Conservation (phyloP, 352 stramenopile species). For the Globisporangium solare region DNA sequence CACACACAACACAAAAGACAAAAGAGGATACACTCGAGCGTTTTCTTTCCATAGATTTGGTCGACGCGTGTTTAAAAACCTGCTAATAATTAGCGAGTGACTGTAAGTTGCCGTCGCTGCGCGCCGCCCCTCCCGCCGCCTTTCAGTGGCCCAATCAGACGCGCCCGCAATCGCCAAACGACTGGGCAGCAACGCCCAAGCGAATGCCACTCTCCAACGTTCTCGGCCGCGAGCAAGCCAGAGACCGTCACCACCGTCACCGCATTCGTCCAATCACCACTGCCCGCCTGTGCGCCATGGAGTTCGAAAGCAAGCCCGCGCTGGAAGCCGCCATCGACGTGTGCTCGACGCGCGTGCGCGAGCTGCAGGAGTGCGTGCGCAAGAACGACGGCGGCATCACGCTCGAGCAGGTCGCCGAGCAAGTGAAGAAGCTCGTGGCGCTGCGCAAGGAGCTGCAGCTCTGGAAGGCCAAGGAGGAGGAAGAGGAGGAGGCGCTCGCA, state of each 20-base stretch:
- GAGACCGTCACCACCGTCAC: constrained; percentile 7
- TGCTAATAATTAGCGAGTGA: too few species aligned
- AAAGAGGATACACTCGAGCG: too few species aligned
- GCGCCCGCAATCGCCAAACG: background rate
- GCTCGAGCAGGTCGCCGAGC: constrained; percentile 42
- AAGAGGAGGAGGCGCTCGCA: constrained; percentile 9
- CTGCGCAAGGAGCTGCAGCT: constrained; percentile 69
- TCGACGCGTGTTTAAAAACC: too few species aligned
- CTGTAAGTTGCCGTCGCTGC: background rate
- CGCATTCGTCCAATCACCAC: background rate
- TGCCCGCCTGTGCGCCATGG: constrained; percentile 20
- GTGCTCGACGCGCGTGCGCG: constrained; percentile 43
- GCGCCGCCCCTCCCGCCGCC: background rate
- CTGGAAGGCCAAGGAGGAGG: constrained; percentile 36
- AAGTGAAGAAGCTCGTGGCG: constrained; percentile 54
- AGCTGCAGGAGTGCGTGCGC: constrained; percentile 44
- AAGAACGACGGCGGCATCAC: constrained; percentile 36
- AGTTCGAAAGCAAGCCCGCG: constrained; percentile 34
- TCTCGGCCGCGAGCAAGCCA: background rate
- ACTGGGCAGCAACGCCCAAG: background rate
- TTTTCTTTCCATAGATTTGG: too few species aligned
- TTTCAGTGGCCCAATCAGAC: background rate
- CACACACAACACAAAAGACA: too few species aligned
- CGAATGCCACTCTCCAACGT: constrained; percentile 3
- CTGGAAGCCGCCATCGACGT: constrained; percentile 56